Evolutionary conservation across 106 monocot species (phyloP).

Genomic region (Xerophyta viscosa): DNA sequence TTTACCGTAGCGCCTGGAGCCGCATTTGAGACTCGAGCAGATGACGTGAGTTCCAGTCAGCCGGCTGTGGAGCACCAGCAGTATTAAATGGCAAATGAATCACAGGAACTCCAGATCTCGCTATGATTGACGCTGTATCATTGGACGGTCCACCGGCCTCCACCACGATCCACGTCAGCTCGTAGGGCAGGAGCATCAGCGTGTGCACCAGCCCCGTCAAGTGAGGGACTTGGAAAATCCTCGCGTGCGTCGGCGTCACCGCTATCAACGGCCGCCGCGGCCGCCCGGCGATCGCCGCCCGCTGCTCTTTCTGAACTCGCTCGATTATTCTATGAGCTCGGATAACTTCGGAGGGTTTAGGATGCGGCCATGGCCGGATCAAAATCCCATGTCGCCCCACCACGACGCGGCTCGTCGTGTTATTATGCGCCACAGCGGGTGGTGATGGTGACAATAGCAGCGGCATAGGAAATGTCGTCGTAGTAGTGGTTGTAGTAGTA

Average conservation of each 20-base stretch:
- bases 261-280: no score
- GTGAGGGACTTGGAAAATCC: slow-evolving; percentile 87
- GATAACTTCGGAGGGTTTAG: slow-evolving; percentile 67
- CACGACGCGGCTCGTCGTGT: slow-evolving; percentile 72
- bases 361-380: slow-evolving; percentile 95
- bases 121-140: slow-evolving; percentile 40
- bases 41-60: slow-evolving; percentile 66
- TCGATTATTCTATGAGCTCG: slow-evolving; percentile 69
- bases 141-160: slow-evolving; percentile 72
- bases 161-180: slow-evolving; percentile 84
- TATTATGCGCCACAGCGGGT: no score
- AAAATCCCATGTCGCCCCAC: slow-evolving; percentile 94
- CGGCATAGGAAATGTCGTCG: neutral
- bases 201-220: slow-evolving; percentile 73
- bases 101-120: slow-evolving; percentile 25
- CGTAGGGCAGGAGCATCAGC: slow-evolving; percentile 58
- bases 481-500: slow-evolving; percentile 16
- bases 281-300: no score
- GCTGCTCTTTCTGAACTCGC: slow-evolving; percentile 84
- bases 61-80: no score
- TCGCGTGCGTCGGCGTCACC: slow-evolving; percentile 77
- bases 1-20: slow-evolving; percentile 62
- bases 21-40: slow-evolving; percentile 67
- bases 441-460: neutral
- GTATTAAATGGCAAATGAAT: slow-evolving; percentile 46